phyloP scores from a whole-genome alignment of 345 rosid species.

The Brassica rapa region DNA sequence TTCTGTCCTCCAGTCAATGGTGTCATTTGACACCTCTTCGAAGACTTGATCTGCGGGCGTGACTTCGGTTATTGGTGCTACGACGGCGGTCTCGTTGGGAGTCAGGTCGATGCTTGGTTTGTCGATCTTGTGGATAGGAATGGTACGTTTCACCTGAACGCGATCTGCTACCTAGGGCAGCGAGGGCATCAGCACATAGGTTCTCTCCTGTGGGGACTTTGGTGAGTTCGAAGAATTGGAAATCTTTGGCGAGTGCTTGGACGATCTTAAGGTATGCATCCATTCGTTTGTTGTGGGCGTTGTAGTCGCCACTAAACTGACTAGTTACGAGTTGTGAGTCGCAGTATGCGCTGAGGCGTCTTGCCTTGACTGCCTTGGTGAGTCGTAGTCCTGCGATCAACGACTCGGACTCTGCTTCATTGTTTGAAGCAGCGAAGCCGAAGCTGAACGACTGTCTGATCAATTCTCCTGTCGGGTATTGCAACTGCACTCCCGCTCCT shows the following conservation, averaged over 20 bases:
- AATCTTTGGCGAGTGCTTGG: no score
- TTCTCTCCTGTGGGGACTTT: neutral
- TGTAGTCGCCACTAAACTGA: neutral
- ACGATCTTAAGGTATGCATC: neutral
- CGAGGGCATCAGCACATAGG: no score
- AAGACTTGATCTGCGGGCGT: no score
- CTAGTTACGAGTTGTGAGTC: neutral
- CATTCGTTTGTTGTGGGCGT: neutral
- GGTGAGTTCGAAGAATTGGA: no score
- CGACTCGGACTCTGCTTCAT: neutral
- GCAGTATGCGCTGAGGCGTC: neutral
- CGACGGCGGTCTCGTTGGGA: no score
- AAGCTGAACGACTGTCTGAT: neutral
- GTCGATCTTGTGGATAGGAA: no score
- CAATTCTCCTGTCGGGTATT: neutral
- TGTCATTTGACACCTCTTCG: no score
- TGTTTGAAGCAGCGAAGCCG: neutral
- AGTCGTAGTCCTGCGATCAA: neutral
- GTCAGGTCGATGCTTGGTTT: no score
- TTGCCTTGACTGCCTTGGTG: neutral
- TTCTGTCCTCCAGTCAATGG: no score
- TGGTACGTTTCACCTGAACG: no score
- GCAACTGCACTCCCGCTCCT: neutral
- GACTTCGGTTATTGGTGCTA: no score
- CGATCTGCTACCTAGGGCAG: no score